A percentile compares a stretch with the other conserved stretches of the same genome.
Evolutionary conservation across 768 basidiomycete species (phyloP).

Genomic region (Mycena chlorophos): DNA sequence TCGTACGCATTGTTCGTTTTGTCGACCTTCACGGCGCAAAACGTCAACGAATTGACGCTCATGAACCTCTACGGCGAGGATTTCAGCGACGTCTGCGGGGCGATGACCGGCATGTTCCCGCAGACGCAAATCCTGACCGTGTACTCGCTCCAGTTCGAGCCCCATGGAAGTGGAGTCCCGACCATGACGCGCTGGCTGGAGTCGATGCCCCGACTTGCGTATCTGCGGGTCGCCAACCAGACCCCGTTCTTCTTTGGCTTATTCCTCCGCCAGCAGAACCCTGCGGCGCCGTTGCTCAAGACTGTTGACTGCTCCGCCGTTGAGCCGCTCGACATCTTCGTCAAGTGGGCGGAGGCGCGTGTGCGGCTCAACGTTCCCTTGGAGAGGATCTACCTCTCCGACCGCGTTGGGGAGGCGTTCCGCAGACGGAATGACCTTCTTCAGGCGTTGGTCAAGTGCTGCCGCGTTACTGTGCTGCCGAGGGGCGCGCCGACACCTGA

Average conservation of each 20-base stretch:
- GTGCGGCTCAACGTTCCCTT: neutral
- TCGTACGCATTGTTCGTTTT: conserved; percentile 49
- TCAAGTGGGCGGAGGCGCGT: neutral
- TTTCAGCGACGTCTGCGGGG: conserved; percentile 47
- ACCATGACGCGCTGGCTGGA: conserved; percentile 18
- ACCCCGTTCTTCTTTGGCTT: conserved; percentile 30
- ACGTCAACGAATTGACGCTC: conserved; percentile 57
- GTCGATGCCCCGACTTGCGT: conserved; percentile 21
- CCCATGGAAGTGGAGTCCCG: conserved; percentile 19
- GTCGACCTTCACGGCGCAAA: conserved; percentile 52
- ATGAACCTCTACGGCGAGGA: conserved; percentile 53
- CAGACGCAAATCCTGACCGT: conserved; percentile 55
- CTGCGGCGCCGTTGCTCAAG: neutral
- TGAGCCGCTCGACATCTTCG: neutral
- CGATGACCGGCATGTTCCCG: conserved; percentile 50
- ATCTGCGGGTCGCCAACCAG: conserved; percentile 42
- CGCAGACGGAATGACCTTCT: too few species aligned
- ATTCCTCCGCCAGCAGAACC: neutral
- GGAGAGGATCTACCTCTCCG: neutral
- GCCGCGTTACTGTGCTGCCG: too few species aligned
- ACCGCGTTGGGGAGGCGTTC: neutral
- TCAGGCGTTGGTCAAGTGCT: too few species aligned
- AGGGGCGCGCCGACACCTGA: too few species aligned
- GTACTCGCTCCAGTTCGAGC: conserved; percentile 42
- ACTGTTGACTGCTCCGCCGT: neutral